Evolutionary conservation across 139 green algal species (phyloP).

Genomic region (Astrephomene gubernaculifera): DNA sequence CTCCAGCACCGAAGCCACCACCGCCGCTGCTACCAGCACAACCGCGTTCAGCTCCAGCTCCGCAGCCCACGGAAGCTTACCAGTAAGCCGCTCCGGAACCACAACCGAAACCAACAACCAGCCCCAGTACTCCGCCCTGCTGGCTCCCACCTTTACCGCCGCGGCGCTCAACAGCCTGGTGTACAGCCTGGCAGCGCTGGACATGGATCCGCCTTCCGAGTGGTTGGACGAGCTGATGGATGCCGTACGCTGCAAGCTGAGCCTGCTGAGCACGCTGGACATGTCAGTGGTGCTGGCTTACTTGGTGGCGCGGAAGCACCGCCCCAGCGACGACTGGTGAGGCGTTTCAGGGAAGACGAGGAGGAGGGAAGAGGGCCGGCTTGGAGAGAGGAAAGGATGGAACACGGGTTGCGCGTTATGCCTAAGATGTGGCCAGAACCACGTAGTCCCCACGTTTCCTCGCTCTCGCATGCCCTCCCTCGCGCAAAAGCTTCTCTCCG

Average conservation of each 20-base stretch:
- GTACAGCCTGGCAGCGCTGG: conserved; percentile 25
- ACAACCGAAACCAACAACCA: neutral
- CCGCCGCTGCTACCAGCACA: too few species aligned
- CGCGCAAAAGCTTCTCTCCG: neutral
- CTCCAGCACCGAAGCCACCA: too few species aligned
- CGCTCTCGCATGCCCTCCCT: neutral
- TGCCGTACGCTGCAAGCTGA: conserved; percentile 33
- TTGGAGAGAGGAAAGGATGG: too few species aligned
- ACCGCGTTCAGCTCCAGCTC: too few species aligned
- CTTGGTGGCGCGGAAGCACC: conserved; percentile 36
- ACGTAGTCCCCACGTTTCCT: neutral
- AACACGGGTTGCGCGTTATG: too few species aligned
- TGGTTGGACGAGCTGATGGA: conserved; percentile 40
- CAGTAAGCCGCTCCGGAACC: too few species aligned
- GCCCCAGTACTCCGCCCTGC: neutral
- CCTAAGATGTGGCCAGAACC: too few species aligned
- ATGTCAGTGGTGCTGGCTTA: conserved; percentile 24
- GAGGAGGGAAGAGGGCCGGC: neutral
- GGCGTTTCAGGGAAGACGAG: too few species aligned
- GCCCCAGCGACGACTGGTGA: conserved; percentile 39
- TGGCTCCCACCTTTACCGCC: neutral
- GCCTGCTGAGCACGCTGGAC: conserved; percentile 25
- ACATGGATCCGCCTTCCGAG: neutral
- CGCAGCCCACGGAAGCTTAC: too few species aligned
- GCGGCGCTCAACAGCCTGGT: conserved; percentile 27